A percentile compares a stretch with the other conserved stretches of the same genome.
Evolutionary conservation across 768 basidiomycete genomes (phyloP).

Genomic region (Collybia sordida): DNA sequence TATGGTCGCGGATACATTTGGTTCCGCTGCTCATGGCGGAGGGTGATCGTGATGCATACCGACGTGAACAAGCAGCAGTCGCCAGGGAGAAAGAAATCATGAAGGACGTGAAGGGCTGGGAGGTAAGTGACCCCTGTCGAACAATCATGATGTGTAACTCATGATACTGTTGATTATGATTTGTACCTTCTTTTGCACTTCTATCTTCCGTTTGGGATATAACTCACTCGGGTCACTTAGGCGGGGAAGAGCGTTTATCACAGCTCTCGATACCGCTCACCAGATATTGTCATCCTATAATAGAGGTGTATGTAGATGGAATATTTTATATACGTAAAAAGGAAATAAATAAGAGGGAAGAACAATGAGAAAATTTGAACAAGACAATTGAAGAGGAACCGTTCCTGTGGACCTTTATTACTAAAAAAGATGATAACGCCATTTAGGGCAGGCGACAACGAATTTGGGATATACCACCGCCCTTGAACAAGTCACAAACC

Average conservation of each 20-base stretch:
- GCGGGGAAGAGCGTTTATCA: constrained; percentile 86
- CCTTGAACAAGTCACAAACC: neutral
- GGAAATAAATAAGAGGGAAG: too few species aligned
- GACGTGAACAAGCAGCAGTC: constrained; percentile 74
- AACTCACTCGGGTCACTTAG: constrained; percentile 38
- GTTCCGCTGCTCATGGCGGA: constrained; percentile 92
- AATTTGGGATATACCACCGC: neutral
- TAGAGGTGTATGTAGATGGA: constrained; percentile 7
- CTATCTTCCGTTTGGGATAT: constrained; percentile 14
- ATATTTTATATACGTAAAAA: too few species aligned
- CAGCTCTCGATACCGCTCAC: constrained; percentile 65
- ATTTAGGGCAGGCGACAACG: constrained; percentile 4
- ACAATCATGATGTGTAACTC: constrained; percentile 17
- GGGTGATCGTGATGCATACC: constrained; percentile 86
- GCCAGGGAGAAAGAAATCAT: constrained; percentile 87
- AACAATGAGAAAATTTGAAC: neutral
- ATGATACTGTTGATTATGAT: constrained; percentile 20
- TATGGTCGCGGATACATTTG: constrained; percentile 94
- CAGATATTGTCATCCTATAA: constrained; percentile 37
- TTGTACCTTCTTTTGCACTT: constrained; percentile 21
- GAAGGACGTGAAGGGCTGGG: constrained; percentile 92
- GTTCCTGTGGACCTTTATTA: constrained; percentile 1
- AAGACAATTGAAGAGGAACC: constrained; percentile 2
- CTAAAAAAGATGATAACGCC: constrained; percentile 4
- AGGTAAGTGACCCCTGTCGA: constrained; percentile 58